phyloP scores from a whole-genome alignment of 2,329 filamentous ascomycete species.

The Curvularia lunata region DNA sequence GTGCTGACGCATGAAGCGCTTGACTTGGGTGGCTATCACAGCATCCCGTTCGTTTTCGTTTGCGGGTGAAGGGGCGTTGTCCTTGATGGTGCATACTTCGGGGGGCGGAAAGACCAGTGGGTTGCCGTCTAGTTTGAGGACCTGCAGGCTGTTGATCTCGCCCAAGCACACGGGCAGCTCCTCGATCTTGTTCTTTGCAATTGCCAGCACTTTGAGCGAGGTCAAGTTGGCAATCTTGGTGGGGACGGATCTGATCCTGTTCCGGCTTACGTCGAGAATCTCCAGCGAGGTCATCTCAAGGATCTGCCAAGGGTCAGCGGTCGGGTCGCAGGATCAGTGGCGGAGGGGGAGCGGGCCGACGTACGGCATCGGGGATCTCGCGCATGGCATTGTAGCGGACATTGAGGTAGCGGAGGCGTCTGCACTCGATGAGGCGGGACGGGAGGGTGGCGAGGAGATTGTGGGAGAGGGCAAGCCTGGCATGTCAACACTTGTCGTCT shows the following conservation, averaged over 20 bases:
- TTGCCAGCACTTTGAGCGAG: constrained; percentile 85
- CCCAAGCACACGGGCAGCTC: constrained; percentile 83
- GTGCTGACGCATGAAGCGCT: constrained; percentile 61
- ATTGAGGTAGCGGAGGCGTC: constrained; percentile 79
- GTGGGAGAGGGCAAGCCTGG: constrained; percentile 79
- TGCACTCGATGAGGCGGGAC: constrained; percentile 74
- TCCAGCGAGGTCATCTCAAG: constrained; percentile 86
- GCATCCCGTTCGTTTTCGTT: constrained; percentile 67
- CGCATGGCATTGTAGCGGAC: constrained; percentile 76
- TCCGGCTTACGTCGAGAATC: constrained; percentile 90
- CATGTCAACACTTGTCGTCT: constrained; percentile 13
- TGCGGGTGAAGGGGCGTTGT: constrained; percentile 53
- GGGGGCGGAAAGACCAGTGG: constrained; percentile 76
- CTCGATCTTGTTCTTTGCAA: constrained; percentile 85
- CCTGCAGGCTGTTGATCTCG: constrained; percentile 87
- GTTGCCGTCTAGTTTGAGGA: constrained; percentile 89
- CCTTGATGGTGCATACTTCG: constrained; percentile 52
- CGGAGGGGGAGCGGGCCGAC: constrained; percentile 38
- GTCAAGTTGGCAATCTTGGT: constrained; percentile 79
- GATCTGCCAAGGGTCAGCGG: constrained; percentile 62
- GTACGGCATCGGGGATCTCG: constrained; percentile 69
- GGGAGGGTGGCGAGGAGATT: constrained; percentile 76
- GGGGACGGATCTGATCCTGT: constrained; percentile 79
- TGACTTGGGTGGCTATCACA: constrained; percentile 65
- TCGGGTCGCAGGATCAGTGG: background rate